Conservation (phyloP, 768 basidiomycete species). For the Paxillus rubicundulus region DNA sequence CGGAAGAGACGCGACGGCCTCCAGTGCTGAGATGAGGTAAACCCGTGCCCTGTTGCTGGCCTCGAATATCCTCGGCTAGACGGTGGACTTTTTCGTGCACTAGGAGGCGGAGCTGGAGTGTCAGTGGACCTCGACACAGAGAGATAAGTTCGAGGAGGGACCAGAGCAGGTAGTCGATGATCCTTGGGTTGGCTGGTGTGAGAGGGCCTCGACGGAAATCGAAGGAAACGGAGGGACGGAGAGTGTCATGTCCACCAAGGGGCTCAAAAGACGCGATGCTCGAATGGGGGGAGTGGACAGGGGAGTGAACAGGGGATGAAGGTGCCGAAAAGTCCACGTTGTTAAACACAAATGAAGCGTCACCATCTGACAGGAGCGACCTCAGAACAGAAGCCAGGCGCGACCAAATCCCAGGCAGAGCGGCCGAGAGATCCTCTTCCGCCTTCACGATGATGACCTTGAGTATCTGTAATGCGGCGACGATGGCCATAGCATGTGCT, state of each 20-base stretch:
- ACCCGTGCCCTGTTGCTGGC: conserved; percentile 21
- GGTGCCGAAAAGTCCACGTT: conserved; percentile 42
- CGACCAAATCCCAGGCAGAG: conserved; percentile 59
- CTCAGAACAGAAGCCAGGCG: conserved; percentile 56
- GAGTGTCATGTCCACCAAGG: neutral
- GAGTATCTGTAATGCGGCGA: conserved; percentile 61
- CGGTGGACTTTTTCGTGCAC: conserved; percentile 59
- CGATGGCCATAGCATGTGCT: conserved; percentile 30
- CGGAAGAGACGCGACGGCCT: conserved; percentile 44
- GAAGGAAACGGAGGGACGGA: neutral
- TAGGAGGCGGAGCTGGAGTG: conserved; percentile 63
- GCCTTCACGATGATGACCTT: conserved; percentile 67
- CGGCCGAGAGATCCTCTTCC: conserved; percentile 53
- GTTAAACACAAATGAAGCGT: conserved; percentile 56
- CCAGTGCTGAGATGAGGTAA: conserved; percentile 32
- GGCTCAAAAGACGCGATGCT: conserved; percentile 31
- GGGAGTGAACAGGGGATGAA: conserved; percentile 53
- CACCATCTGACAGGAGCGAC: conserved; percentile 53
- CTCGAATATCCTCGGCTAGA: conserved; percentile 51
- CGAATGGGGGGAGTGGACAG: conserved; percentile 47
- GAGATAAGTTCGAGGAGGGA: conserved; percentile 67
- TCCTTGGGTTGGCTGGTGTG: conserved; percentile 43
- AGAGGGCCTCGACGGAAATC: conserved; percentile 6
- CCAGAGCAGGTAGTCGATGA: conserved; percentile 73
- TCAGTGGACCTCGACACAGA: conserved; percentile 58